phyloP scores from a whole-genome alignment of 768 basidiomycete species.

The Auriscalpium microsporum region DNA sequence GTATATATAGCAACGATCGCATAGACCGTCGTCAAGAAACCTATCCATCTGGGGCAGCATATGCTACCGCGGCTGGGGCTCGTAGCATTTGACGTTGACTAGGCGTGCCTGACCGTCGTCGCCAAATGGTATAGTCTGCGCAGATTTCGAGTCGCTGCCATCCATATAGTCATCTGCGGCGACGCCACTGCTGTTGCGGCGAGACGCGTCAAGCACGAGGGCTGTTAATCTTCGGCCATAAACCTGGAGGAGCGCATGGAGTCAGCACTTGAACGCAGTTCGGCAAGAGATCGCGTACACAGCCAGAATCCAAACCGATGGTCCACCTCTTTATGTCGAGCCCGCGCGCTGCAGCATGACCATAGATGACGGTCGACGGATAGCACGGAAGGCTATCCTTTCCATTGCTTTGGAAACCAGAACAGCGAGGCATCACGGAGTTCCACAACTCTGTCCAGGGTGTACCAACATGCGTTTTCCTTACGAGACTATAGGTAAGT shows the following conservation, averaged over 20 bases:
- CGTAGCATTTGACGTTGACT: constrained; percentile 41
- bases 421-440: constrained; percentile 48
- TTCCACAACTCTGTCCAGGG: constrained; percentile 80
- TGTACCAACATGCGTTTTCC: constrained; percentile 38
- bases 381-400: constrained; percentile 44
- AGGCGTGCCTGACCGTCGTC: constrained; percentile 39
- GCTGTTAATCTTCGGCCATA: constrained; percentile 58
- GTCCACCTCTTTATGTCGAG: constrained; percentile 79
- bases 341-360: constrained; percentile 73
- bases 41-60: too few species aligned
- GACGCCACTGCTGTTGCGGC: constrained; percentile 14
- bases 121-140: constrained; percentile 41
- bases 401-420: constrained; percentile 34
- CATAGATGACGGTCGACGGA: constrained; percentile 77
- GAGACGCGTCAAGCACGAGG: constrained; percentile 39
- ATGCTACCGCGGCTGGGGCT: not conserved
- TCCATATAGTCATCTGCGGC: constrained; percentile 19
- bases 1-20: too few species aligned
- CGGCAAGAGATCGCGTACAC: constrained; percentile 34
- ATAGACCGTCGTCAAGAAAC: too few species aligned
- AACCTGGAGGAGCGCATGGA: constrained; percentile 25
- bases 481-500: constrained; percentile 17
- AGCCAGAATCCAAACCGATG: constrained; percentile 81
- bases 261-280: not conserved
- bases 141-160: constrained; percentile 12